Base-by-base conservation (phyloP, 2,329 filamentous ascomycete genomes). In the Metarhizium anisopliae region DNA sequence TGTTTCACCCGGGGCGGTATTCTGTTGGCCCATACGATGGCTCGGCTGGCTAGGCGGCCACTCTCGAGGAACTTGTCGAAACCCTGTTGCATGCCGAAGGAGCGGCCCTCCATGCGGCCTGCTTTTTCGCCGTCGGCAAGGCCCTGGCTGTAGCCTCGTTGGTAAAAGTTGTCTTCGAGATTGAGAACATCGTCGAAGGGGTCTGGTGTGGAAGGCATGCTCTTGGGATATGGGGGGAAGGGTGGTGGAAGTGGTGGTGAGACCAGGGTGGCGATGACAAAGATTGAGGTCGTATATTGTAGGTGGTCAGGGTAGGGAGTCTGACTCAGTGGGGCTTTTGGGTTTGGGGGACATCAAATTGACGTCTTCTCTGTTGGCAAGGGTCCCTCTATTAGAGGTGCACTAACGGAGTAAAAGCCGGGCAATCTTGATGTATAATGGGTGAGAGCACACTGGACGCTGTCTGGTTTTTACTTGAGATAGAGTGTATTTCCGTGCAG, bases 41-140 rank as follows among this genome's bases (percentile, higher is more conserved):
- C 84, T 64, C 84, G 86, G 49, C 90, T 89, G 63, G 93, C 86
- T 36, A 97, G 72, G 57, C 80, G 79, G 2, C 93, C 93, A 69
- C 90, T 82, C 59, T 90, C 86, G 47, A 88, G 68, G 66, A 95
- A 96, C 72, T 96, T 97, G 64, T 96, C 90, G 64, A 94, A 97
- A 0, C 92, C 93, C 61, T 92, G 94, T 68, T 95, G 88, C 47
- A 97, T 82, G 0, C 93, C 94, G 67, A 97, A 90, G 20, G 90
- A 83, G 53, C 91, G 88, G 58, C 94, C 94, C 77, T 99, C 94
- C 60, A 90, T 84, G 56, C 86, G 85, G 43, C 94, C 94, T 36
- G 89, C 86, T 57, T 80, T 79, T 45, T 83, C 76, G 58, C 94
- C 94, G 71, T 96, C 93, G 45, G 78, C 74, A 51, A 83, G 70